phyloP scores from a whole-genome alignment of 2,329 filamentous ascomycete genomes.

The Claviceps monticola region DNA sequence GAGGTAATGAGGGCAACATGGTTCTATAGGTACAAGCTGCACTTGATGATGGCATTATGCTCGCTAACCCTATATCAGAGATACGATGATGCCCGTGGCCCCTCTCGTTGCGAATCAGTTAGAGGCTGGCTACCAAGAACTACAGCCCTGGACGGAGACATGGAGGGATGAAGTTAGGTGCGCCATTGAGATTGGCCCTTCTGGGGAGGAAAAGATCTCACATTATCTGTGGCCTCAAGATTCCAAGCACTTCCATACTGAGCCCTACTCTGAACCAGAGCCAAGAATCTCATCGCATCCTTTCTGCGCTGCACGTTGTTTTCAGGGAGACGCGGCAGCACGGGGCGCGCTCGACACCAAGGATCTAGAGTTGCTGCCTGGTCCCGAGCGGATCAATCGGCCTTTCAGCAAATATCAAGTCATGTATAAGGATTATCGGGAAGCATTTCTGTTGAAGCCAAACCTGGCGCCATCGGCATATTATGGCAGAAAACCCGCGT shows the following conservation, averaged over 20 bases:
- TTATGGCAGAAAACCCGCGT: conserved; percentile 66
- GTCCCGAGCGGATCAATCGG: conserved; percentile 31
- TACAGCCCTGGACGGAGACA: conserved; percentile 80
- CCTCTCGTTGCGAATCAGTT: conserved; percentile 78
- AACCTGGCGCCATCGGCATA: conserved; percentile 74
- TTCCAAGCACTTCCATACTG: conserved; percentile 10
- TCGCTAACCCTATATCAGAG: conserved; percentile 27
- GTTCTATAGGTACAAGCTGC: conserved; percentile 61
- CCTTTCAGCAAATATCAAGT: conserved; percentile 66
- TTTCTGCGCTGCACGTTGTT: conserved; percentile 46
- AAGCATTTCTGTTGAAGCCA: conserved; percentile 71
- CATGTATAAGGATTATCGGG: conserved; percentile 60
- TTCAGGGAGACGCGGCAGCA: conserved; percentile 42
- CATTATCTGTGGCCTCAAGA: conserved; percentile 68
- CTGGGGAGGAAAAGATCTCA: conserved; percentile 82
- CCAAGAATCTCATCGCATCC: conserved; percentile 37
- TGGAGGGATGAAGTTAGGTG: conserved; percentile 87
- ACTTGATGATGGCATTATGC: background rate
- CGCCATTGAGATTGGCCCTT: conserved; percentile 76
- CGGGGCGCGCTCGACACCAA: conserved; percentile 32
- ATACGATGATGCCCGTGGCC: conserved; percentile 85
- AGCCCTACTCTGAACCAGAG: conserved; percentile 15
- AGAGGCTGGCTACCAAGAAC: conserved; percentile 76
- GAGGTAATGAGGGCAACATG: conserved; percentile 77
- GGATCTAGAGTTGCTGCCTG: conserved; percentile 18